These are phyloP conservation scores for Solanum gracilifrons DNA, from an alignment of 257 asterid species.

Conservation along the genomic window DNA sequence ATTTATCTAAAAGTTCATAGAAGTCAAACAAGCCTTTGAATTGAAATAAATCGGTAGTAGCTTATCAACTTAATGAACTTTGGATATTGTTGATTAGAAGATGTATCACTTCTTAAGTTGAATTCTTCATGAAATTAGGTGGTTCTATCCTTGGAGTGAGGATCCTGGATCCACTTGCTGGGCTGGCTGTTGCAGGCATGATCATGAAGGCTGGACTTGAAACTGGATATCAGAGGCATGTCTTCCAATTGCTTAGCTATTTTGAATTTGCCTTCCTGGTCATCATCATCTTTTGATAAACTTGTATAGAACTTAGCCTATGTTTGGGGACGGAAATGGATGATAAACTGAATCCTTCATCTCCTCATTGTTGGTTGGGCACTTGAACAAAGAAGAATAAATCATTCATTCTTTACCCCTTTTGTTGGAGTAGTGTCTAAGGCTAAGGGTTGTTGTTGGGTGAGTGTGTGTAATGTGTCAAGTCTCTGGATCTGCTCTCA, in stretches of 20 bases:
- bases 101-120: not conserved
- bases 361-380: not conserved
- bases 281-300: not conserved
- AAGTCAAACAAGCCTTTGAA: not conserved
- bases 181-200: slow-evolving; percentile 88
- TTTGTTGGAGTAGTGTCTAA: not conserved
- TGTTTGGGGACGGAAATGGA: not conserved
- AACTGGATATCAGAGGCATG: slow-evolving; percentile 85
- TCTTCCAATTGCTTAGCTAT: not conserved
- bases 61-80: not conserved
- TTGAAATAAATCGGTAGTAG: not conserved
- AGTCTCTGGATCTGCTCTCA: not conserved
- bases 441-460: not conserved
- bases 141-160: slow-evolving; percentile 86
- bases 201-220: slow-evolving; percentile 86
- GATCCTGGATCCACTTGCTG: slow-evolving; percentile 94
- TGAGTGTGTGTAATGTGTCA: not conserved
- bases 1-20: not conserved
- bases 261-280: not conserved
- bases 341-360: not conserved
- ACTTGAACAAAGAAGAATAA: not conserved
- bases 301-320: not conserved
- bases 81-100: not conserved
- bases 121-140: slow-evolving; percentile 34
- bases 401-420: not conserved